Evolutionary conservation across 1,139 yeast genomes (phyloP), one percentile per base, ranked within the genome.

Genomic region (Dujonia santamariae): DNA sequence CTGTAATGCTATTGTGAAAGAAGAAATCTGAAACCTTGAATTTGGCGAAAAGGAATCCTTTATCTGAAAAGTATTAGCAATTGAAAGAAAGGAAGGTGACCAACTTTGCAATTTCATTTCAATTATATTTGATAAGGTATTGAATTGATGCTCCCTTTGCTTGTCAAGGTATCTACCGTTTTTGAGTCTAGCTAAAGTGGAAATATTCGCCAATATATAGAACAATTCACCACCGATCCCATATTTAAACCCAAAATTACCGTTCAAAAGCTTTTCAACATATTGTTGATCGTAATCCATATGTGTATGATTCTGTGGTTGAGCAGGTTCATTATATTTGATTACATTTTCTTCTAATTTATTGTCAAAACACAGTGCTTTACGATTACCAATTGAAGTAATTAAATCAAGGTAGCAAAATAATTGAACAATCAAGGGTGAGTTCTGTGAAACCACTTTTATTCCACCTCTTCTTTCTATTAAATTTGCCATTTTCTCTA

Each of bases 211-310:
- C n/a, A 50, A 40, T 11, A 50, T 44, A 26, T 50, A 47, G 41
- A 47, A 50, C 2, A 50, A 38, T 29, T 50, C 54, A 7, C 54
- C 54, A 14, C 48, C 53, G 11, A 50, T 46, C 5, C 54, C 54
- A 33, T 44, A 48, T 26, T 45, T 48, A 34, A 50, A 50, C 12
- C 54, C 54, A 38, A 50, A 50, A 36, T 40, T 44, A n/a, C n/a
- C n/a, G 33, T 50, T 48, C 20, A 50, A 31, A 14, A 48, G 40
- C 13, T 32, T 36, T 35, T 45, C 50, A n/a, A 50, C 41, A 27
- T 46, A 46, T 12, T 41, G 39, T 19, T 42, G 48, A 8, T 47
- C 48, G 32, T 43, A 45, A 12, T 40, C 42, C 23, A 21, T 21
- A 12, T 9, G 23, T 12, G 11, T 12, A 12, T 21, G 9, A 12